Evolutionary conservation across 225 moss, liverwort and hornwort genomes (phyloP).

Genomic region (Thuidium tamariscinum): DNA sequence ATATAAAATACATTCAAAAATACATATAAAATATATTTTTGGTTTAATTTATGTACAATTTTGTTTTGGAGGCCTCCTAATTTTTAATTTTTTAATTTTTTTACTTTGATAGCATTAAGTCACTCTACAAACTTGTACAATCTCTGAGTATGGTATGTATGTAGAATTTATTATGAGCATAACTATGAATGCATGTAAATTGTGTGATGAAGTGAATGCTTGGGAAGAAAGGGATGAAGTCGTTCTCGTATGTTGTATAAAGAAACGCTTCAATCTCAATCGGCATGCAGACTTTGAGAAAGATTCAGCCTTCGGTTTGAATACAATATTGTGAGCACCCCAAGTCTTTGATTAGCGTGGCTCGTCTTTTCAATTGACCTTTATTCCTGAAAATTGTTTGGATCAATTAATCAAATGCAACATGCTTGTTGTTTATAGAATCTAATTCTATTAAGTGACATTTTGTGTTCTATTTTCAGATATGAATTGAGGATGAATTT

Average conservation of each 20-base stretch:
- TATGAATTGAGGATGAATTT: background rate
- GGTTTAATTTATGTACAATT: no score
- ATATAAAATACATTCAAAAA: no score
- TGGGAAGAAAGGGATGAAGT: conserved; percentile 32
- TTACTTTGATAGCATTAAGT: no score
- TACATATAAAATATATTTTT: no score
- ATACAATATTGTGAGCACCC: background rate
- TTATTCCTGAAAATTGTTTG: rapidly evolving
- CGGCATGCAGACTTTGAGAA: background rate
- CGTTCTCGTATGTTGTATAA: conserved; percentile 22
- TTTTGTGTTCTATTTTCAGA: background rate
- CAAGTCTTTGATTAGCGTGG: rapidly evolving
- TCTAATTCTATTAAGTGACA: background rate
- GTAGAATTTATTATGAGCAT: background rate
- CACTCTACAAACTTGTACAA: background rate
- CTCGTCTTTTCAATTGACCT: background rate
- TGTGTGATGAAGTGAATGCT: background rate
- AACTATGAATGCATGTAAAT: background rate
- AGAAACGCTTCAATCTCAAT: background rate
- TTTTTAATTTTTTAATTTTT: no score
- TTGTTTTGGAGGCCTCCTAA: no score
- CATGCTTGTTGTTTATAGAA: rapidly evolving
- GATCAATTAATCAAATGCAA: background rate
- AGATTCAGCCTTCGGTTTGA: background rate
- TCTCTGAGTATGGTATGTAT: background rate